These are phyloP conservation scores for Phanerochaete carnosa DNA, from an alignment of 768 basidiomycete genomes.

Conservation along the genomic window DNA sequence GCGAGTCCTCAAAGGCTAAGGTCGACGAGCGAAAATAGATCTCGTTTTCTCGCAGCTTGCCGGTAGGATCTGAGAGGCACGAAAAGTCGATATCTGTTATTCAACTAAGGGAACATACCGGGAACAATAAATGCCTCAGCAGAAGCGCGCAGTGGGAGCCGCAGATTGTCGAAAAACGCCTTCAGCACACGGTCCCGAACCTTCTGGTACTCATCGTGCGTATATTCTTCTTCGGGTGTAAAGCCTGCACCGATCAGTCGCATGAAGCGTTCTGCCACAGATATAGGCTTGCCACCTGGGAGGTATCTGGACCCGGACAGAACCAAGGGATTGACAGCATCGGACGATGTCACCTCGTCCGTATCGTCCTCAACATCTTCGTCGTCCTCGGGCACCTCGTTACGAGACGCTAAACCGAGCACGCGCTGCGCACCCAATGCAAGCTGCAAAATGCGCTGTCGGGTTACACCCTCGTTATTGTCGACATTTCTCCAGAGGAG, in stretches of 20 bases:
- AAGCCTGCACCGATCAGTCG: slow-evolving; percentile 70
- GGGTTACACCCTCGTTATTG: slow-evolving; percentile 41
- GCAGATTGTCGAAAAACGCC: slow-evolving; percentile 52
- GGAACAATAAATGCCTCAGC: slow-evolving; percentile 65
- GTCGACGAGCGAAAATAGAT: slow-evolving; percentile 54
- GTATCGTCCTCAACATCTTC: slow-evolving; percentile 26
- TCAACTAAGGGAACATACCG: slow-evolving; percentile 37
- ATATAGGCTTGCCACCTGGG: slow-evolving; percentile 9
- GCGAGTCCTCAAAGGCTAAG: slow-evolving; percentile 23
- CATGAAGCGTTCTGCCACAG: slow-evolving; percentile 40
- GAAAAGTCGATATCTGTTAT: neutral
- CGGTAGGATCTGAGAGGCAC: slow-evolving; percentile 52
- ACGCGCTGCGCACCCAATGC: slow-evolving; percentile 52
- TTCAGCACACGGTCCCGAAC: slow-evolving; percentile 44
- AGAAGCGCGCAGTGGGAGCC: slow-evolving; percentile 51
- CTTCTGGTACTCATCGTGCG: slow-evolving; percentile 47
- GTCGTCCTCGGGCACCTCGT: slow-evolving; percentile 3
- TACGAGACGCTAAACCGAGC: slow-evolving; percentile 43
- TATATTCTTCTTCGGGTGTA: slow-evolving; percentile 35
- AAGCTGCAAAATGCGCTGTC: slow-evolving; percentile 34
- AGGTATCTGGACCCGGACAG: neutral
- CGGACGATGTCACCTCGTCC: slow-evolving; percentile 1
- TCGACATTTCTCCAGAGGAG: slow-evolving; percentile 51
- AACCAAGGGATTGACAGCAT: neutral
- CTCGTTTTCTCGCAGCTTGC: slow-evolving; percentile 55